phyloP scores from a whole-genome alignment of 352 stramenopile species.

The Phytopythium mirpurense region DNA sequence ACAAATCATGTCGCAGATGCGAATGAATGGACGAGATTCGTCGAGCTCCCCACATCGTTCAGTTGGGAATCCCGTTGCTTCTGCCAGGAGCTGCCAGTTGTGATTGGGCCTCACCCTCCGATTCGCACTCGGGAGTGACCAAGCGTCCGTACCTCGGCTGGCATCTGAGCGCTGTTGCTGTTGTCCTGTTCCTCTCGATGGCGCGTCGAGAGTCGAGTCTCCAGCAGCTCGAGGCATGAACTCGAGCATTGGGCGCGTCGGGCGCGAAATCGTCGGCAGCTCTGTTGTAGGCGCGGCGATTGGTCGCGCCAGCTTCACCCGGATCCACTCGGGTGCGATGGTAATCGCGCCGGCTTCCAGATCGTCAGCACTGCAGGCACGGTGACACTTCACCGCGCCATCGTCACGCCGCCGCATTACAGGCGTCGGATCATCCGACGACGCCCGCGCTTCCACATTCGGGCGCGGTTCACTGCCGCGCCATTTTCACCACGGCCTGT shows the following conservation, averaged over 20 bases:
- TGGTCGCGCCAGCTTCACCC: neutral
- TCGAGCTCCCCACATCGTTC: too few species aligned
- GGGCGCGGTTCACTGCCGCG: too few species aligned
- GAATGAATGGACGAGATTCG: slow-evolving; percentile 1
- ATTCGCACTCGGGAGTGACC: slow-evolving; percentile 6
- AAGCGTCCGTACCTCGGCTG: neutral
- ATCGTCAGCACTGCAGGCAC: neutral
- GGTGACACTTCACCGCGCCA: neutral
- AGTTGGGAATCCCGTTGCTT: too few species aligned
- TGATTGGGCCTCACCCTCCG: slow-evolving; percentile 11
- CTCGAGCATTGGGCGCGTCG: neutral
- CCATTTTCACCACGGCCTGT: too few species aligned
- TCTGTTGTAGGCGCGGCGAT: too few species aligned
- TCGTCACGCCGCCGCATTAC: too few species aligned
- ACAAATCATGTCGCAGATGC: neutral
- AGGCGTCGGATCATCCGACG: too few species aligned
- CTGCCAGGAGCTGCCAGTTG: too few species aligned
- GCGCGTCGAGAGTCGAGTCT: neutral
- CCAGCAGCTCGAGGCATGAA: neutral
- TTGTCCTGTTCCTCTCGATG: too few species aligned
- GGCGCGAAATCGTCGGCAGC: too few species aligned
- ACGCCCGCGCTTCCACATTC: too few species aligned
- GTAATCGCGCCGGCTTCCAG: neutral
- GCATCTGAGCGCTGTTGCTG: too few species aligned
- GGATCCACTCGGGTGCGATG: neutral